Evolutionary conservation across 805 yeast genomes (phyloP), one percentile per base, ranked within the genome.

Genomic region (Alloascoidea hylecoeti): DNA sequence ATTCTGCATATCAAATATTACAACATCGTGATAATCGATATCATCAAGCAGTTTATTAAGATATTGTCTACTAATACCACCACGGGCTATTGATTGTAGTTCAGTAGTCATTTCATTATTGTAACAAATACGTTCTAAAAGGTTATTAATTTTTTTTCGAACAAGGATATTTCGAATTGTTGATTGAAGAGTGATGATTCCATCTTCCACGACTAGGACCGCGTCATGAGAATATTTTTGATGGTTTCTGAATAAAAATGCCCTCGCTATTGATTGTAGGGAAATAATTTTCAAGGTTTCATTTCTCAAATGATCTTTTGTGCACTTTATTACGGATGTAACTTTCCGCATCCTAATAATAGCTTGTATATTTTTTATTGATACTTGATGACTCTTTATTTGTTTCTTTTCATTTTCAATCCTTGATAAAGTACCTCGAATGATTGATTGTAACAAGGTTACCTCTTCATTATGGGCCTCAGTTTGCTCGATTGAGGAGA

Each of bases 381-480:
- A n/a, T n/a, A n/a, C n/a, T n/a, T n/a, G n/a, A n/a, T n/a, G n/a
- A n/a, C n/a, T n/a, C n/a, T n/a, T n/a, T n/a, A n/a, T n/a, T n/a
- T n/a, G n/a, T n/a, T n/a, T n/a, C n/a, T n/a, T n/a, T n/a, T 79
- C 89, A 33, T 60, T 50, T 2, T 65, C 57, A 48, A 75, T 77
- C 42, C 94, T 61, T 1, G 66, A 55, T 17, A 77, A 57, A 4
- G 77, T 70, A 18, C 89, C 94, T 45, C 86, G 65, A 40, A 77
- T 59, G 3, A 57, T 46, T 0, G 82, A 66, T 54, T 83, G 92
- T 2, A 81, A 43, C 2, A 53, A 50, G 2, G 64, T 49, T 1
- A 75, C 48, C 2, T 60, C 48, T 16, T 44, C 44, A 13, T 44
- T 47, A 19, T 49, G 35, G 30, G 37, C 37, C 17, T 42, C 42